Base-by-base conservation (phyloP, 192 early-diverging fungal species). In the Funneliformis mosseae region DNA sequence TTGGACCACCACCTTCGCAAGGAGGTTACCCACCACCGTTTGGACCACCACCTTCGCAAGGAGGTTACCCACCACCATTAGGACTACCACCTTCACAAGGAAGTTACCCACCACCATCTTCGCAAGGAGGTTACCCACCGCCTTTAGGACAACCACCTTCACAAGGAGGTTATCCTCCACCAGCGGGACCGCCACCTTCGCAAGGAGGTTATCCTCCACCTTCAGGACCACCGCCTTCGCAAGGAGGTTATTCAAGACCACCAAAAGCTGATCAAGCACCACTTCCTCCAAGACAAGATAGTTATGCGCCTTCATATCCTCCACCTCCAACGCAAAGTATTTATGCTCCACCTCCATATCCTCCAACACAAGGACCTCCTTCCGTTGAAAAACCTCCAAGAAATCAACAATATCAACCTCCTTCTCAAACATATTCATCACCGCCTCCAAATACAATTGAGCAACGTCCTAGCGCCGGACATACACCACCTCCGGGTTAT, bases 401-500 rank as follows among this genome's bases (percentile, higher is more conserved):
- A 16, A 74, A 81, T 14, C 43, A 55, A 11, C 85, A 83, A 55
- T 80, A 84, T 28, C 80, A 21, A 72, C 63, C 71, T 43, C 77
- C 63, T 69, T 27, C 76, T 28, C 46, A 41, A 45, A 9, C 43
- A 5, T 45, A 45, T 45, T 45, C 43, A 4, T 10, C 5, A 42
- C 80, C 80, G n/a, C 70, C 72, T 11, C 76, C 83, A 25, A 72
- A 50, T 28, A 67, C 80, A 33, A 76, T 79, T 42, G 42, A 33
- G 8, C 27, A 64, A 41, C 80, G 14, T 11, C 77, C 80, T 18
- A 18, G 59, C 5, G 68, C 50, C 48, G 81, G 78, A 50, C 73
- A 80, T 42, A 74, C 78, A 11, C 79, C 82, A 21, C 81, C 80
- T 5, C 80, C 64, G 3, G 81, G 81, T 23, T 83, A 77, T 76